Conservation (phyloP, 2,329 filamentous ascomycete genomes). For the Colletotrichum echinochloae region DNA sequence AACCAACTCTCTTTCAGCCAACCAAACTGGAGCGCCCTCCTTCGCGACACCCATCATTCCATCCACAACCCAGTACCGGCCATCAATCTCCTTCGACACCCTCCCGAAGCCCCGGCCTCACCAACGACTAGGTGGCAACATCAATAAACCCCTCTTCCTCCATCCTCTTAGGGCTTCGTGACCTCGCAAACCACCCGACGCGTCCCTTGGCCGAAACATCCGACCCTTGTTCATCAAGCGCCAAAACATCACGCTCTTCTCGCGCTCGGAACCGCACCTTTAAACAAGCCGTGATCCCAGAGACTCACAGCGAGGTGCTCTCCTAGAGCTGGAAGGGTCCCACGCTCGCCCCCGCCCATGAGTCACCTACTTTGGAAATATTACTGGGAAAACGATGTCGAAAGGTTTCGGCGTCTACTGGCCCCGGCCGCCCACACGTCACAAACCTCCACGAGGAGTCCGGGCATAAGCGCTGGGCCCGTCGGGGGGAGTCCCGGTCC, state of each 20-base stretch:
- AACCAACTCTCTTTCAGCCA: background rate
- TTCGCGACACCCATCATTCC: conserved; percentile 4
- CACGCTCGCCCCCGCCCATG: conserved; percentile 72
- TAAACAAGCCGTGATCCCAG: conserved; percentile 91
- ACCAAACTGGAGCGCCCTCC: conserved; percentile 1
- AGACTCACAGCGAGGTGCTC: conserved; percentile 90
- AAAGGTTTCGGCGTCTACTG: conserved; percentile 90
- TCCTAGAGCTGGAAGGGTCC: conserved; percentile 62
- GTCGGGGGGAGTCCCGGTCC: conserved; percentile 56
- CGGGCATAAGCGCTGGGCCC: conserved; percentile 55
- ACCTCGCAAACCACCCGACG: background rate
- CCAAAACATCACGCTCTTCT: conserved; percentile 42
- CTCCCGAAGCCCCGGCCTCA: background rate
- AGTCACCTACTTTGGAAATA: conserved; percentile 97
- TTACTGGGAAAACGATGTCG: conserved; percentile 98
- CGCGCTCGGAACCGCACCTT: conserved; percentile 70
- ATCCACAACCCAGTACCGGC: background rate
- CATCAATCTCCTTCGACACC: background rate
- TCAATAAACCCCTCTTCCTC: conserved; percentile 9
- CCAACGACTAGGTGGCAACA: conserved; percentile 39
- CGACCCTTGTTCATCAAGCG: conserved; percentile 35
- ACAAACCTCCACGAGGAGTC: conserved; percentile 66
- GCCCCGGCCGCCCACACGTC: conserved; percentile 73
- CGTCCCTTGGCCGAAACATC: background rate
- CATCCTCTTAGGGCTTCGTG: conserved; percentile 11